Evolutionary conservation across 176 grass and related monocot species (phyloP).

Genomic region (Puccinellia tenuiflora): DNA sequence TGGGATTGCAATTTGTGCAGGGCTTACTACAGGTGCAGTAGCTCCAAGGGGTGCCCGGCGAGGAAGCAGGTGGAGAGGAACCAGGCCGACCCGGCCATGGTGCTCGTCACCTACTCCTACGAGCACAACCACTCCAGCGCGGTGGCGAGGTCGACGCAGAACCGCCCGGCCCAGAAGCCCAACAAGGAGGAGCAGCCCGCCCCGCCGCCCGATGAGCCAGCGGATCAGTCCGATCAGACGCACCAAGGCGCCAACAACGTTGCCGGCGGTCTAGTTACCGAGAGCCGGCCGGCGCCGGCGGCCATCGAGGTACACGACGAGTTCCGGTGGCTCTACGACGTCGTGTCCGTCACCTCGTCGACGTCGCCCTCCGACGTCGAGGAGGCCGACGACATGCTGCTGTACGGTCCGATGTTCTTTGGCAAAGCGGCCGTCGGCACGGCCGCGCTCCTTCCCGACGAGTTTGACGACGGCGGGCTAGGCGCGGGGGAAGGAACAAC

Average conservation of each 20-base stretch:
- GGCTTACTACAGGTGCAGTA: constrained; percentile 87
- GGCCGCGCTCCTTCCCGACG: constrained; percentile 37
- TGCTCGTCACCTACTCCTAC: constrained; percentile 81
- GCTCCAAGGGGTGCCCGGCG: constrained; percentile 90
- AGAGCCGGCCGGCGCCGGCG: not conserved
- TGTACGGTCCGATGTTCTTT: constrained; percentile 55
- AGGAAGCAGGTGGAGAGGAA: constrained; percentile 90
- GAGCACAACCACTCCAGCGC: constrained; percentile 74
- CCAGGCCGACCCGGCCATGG: constrained; percentile 47
- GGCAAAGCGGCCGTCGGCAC: constrained; percentile 26
- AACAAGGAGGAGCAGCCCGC: not conserved
- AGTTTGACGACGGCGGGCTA: constrained; percentile 29
- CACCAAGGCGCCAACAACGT: not conserved
- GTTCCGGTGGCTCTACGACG: constrained; percentile 71
- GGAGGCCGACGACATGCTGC: constrained; percentile 39
- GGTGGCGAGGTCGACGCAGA: constrained; percentile 31
- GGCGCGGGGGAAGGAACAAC: not conserved
- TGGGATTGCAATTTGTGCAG: constrained; percentile 19
- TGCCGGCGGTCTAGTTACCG: not conserved
- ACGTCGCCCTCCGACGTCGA: constrained; percentile 37
- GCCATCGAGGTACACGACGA: constrained; percentile 52
- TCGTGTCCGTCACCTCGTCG: constrained; percentile 46
- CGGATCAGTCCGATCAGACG: constrained; percentile 9
- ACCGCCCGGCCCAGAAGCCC: constrained; percentile 25
- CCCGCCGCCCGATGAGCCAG: not conserved